Evolutionary conservation across 2,329 filamentous ascomycete species (phyloP), one percentile per base, ranked within the genome.

Genomic region (Epichloe scottii): DNA sequence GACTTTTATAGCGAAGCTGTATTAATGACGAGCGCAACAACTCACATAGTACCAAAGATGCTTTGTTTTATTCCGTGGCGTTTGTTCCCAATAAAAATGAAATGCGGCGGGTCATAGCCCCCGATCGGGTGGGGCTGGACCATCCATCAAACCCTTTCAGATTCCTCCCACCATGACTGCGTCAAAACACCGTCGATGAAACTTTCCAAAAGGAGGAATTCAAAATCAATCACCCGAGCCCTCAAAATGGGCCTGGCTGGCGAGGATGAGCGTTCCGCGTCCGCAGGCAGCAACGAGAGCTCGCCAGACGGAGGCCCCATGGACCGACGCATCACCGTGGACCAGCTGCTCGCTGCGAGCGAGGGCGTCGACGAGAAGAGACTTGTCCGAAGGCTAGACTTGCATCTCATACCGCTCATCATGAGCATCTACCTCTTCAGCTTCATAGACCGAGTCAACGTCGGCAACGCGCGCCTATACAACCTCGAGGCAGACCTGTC

Each of bases 381-480:
- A 56, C 69, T 87, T 21, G 70, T 86, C 42, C 71, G 78, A 51
- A 87, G 85, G 64, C 66, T 87, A 34, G 84, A 87, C 62, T 54
- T 72, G 14, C 72, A 77, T 59, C 72, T 87, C 26, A 74, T 87
- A 14, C 84, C 84, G 2, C 69, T 86, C 19, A 71, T 86, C 7
- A 85, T 85, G 78, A 63, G 78, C 6, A 66, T 86, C 15, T 91
- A 91, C 62, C 72, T 89, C 14, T 81, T 89, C 57, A 85, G 81
- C 57, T 90, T 89, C 62, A 68, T 90, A 8, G 86, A 89, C 62
- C 73, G 74, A 65, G 82, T 86, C 49, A 88, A 88, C 61, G 88
- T 89, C 51, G 82, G 83, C 49, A 87, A 87, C 66, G 84, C 83
- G 14, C 73, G 78, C 3, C 70, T 87, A 2, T 86, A 85, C 59